Evolutionary conservation across 441 rosid genomes (phyloP).

Genomic region (Arabidopsis hybrid): DNA sequence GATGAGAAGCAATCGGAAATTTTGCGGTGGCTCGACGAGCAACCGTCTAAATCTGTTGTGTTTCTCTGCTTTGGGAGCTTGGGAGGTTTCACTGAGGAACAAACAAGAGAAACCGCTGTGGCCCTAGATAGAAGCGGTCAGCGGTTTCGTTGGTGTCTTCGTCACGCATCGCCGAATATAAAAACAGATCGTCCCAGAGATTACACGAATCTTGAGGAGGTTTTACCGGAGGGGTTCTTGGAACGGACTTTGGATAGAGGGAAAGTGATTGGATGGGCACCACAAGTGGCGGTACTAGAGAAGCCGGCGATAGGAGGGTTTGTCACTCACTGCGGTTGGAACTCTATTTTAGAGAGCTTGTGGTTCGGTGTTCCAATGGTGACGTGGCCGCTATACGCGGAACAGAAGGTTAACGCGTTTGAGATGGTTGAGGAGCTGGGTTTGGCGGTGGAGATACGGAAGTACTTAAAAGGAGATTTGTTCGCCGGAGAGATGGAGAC

Average conservation of each 20-base stretch:
- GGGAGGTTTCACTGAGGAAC: slow-evolving; percentile 51
- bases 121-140: slow-evolving; percentile 49
- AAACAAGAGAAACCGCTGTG: slow-evolving; percentile 46
- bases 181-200: neutral
- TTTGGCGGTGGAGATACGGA: slow-evolving; percentile 52
- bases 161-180: slow-evolving; percentile 35
- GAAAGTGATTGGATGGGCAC: slow-evolving; percentile 63
- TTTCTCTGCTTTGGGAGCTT: slow-evolving; percentile 67
- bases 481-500: neutral
- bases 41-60: slow-evolving; percentile 54
- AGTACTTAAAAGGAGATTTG: slow-evolving; percentile 37
- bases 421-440: slow-evolving; percentile 52
- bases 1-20: slow-evolving; percentile 36
- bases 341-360: slow-evolving; percentile 55
- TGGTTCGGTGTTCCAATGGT: slow-evolving; percentile 60
- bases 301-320: slow-evolving; percentile 58
- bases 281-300: slow-evolving; percentile 48
- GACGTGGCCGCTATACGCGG: slow-evolving; percentile 59
- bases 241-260: slow-evolving; percentile 46
- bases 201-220: slow-evolving; percentile 10
- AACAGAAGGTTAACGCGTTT: slow-evolving; percentile 63
- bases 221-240: slow-evolving; percentile 53
- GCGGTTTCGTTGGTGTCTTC: slow-evolving; percentile 57
- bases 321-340: slow-evolving; percentile 72
- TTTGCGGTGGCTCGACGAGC: slow-evolving; percentile 55